Conservation (phyloP, 306 rosid genomes). For the Begonia fuchsioides region DNA sequence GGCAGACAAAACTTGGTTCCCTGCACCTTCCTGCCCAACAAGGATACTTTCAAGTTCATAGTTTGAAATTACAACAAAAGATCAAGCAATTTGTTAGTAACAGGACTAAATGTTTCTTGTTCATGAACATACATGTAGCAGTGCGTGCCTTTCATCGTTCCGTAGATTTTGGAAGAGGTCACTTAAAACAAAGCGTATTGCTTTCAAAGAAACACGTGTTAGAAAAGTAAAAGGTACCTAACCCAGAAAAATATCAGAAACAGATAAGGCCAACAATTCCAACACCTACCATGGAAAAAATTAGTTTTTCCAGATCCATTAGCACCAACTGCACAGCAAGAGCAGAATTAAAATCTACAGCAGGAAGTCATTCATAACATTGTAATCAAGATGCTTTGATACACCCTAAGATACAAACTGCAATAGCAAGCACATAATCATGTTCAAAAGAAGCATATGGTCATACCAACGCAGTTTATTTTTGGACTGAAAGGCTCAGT, state of each 20-base stretch:
- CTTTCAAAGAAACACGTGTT: slow-evolving; percentile 22
- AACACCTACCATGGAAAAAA: slow-evolving; percentile 76
- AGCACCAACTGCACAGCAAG: slow-evolving; percentile 67
- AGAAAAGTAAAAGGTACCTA: slow-evolving; percentile 3
- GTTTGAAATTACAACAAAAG: slow-evolving; percentile 1
- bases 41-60: slow-evolving; percentile 2
- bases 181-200: slow-evolving; percentile 86
- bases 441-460: slow-evolving; percentile 4
- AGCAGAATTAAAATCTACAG: background rate
- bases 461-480: slow-evolving; percentile 93
- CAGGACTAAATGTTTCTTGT: background rate
- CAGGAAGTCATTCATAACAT: background rate
- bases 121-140: slow-evolving; percentile 69
- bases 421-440: no score
- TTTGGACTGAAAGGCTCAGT: slow-evolving; percentile 94
- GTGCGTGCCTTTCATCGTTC: slow-evolving; percentile 69
- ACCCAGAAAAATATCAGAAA: slow-evolving; percentile 8
- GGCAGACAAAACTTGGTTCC: slow-evolving; percentile 76
- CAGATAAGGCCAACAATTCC: slow-evolving; percentile 2
- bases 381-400: background rate
- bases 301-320: slow-evolving; percentile 98
- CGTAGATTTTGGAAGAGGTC: slow-evolving; percentile 85
- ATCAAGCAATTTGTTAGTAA: background rate
- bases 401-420: no score
- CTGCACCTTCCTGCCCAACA: slow-evolving; percentile 82